Base-by-base conservation (phyloP, 345 rosid genomes). In the Schrenkiella parvula region DNA sequence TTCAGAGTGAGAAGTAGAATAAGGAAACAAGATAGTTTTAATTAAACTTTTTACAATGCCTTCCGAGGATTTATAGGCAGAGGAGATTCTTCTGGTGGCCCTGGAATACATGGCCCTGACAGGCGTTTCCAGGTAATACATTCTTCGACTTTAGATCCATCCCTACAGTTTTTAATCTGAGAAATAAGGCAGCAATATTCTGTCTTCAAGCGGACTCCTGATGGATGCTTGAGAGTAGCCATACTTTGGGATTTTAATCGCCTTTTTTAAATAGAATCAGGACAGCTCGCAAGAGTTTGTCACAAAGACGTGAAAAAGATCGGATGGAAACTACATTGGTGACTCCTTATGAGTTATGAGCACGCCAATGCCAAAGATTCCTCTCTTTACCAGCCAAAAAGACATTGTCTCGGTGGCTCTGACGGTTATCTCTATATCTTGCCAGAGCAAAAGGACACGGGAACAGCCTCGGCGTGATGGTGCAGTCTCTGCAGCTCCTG, bases 61-160 rank as follows among this genome's bases (percentile, higher is more conserved):
- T 80, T 79, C 86, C 89, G 97, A 91, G 77, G 84, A 79, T 73
- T 81, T 73, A 86, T 87, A 74, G 96, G 88, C 50, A 93, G 90
- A 80, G 98, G 95, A 42, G 93, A 86, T 83, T 87, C 96, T 41
- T 92, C 95, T 46, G 91, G 96, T 28, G 95, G 93, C 62, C 87
- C 90, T 81, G 90, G 95, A 59, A 88, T 88, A 77, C 93, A 89
- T 69, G 89, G 87, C 56, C 88, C 87, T 67, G 88, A 85, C 77
- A 82, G 89, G 76, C 87, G 86, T 52, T 85, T 83, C 76, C 95
- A 95, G 96, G 99, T 91, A 75, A 68, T 28, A 28, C 35, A 26
- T 75, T 62, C 73, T 58, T 42, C 43, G n/a, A 43, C 39, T 53
- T 52, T 54, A 73, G 57, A 26, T 52, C 34, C 50, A 19, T 42